Evolutionary conservation across 2,329 filamentous ascomycete genomes (phyloP), one percentile per base, ranked within the genome.

Genomic region (Thermoascus crustaceus): DNA sequence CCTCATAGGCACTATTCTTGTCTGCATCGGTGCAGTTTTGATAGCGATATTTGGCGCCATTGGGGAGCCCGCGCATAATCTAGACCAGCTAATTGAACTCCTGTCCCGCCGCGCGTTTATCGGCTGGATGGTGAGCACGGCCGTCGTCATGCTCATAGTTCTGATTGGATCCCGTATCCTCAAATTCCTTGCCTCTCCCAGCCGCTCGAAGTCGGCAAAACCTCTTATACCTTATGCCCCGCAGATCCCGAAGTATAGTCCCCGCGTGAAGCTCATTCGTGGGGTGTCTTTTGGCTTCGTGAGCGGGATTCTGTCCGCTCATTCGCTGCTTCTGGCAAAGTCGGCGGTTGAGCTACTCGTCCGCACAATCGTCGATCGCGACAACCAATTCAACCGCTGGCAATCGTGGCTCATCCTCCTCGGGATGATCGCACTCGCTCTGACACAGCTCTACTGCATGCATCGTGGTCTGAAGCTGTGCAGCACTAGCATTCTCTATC

Each of bases 41-140:
- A 96, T 98, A 50, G 91, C 86, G 25, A 78, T 85, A 21, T 98
- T 96, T 55, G 93, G 91, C 37, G 88, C 91, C 26, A 86, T 98
- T 45, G 83, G 86, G 1, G 89, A 94, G 45, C 89, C 91, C 2
- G 86, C 88, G 38, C 91, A 98, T 64, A 87, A 76, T 44, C 67
- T 98, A 37, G 72, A 78, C 45, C 87, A 96, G 59, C 71, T 98
- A 21, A 68, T 98, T 23, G 69, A 71, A 13, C 71, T 98, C 16
- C 68, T 98, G 24, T 76, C 73, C 13, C 75, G 84, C 33, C 73
- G 72, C 33, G 72, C 83, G 3, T 96, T 95, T 57, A 68, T 96
- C 21, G 60, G 84, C 7, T 98, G 91, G 91, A 93, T 96, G 79
- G 72, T 80, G 10, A 69, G 82, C 7, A 93, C 91, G 43, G 75